Evolutionary conservation across 495 filamentous ascomycete species (phyloP).

Genomic region (Hypoxylon fuscum): DNA sequence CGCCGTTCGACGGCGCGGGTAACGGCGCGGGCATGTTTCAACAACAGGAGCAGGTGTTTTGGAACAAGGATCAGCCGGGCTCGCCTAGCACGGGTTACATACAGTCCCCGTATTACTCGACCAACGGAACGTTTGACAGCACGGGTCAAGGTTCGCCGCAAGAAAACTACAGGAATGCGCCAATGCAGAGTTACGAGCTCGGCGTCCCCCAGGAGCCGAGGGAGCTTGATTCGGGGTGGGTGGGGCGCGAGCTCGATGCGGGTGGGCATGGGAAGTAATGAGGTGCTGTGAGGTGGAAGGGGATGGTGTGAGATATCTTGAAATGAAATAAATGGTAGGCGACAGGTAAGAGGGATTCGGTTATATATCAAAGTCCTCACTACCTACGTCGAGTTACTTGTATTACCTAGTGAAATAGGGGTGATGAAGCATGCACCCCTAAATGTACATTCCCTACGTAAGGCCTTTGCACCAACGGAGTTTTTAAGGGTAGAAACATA

Average conservation of each 20-base stretch:
- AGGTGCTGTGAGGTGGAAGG: neutral
- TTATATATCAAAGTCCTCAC: too few relatives aligned
- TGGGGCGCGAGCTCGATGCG: constrained; percentile 18
- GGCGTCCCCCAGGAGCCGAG: neutral
- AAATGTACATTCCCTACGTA: too few relatives aligned
- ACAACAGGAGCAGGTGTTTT: neutral
- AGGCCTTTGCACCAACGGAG: too few relatives aligned
- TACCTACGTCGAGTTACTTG: too few relatives aligned
- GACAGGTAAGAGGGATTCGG: neutral
- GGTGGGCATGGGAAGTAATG: neutral
- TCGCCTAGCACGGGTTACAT: constrained; percentile 10
- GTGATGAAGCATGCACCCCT: too few relatives aligned
- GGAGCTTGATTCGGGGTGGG: constrained; percentile 26
- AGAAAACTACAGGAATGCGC: neutral
- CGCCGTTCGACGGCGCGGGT: neutral
- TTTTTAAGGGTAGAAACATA: too few relatives aligned
- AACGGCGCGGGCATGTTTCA: neutral
- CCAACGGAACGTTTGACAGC: neutral
- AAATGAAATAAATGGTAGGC: neutral
- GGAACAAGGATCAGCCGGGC: constrained; percentile 10
- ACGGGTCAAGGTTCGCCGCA: neutral
- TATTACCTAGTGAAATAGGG: too few relatives aligned
- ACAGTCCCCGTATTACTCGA: constrained; percentile 8
- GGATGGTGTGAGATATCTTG: neutral
- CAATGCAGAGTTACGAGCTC: constrained; percentile 25